phyloP scores from a whole-genome alignment of 2,329 filamentous ascomycete species.

The Exserohilum turcica region DNA sequence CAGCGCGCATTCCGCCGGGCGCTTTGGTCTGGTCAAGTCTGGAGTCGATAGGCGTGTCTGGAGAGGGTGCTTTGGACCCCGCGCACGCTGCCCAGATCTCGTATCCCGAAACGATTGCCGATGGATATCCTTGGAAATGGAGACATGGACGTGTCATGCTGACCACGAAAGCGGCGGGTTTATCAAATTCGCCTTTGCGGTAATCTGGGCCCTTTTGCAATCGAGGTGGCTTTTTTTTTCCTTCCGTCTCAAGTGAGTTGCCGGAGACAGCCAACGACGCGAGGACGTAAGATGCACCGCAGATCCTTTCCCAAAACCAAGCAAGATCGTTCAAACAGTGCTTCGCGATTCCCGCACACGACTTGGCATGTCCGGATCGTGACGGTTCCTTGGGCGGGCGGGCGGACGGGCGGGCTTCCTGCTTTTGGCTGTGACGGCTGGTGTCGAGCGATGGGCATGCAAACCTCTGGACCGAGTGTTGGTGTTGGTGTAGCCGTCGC shows the following conservation, averaged over 20 bases:
- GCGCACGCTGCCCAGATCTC: constrained; percentile 16
- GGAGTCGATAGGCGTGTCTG: constrained; percentile 21
- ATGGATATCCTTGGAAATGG: constrained; percentile 5
- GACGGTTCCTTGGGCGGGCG: constrained; percentile 4
- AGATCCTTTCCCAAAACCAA: constrained; percentile 26
- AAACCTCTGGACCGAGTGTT: not conserved
- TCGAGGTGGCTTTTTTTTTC: constrained; percentile 1
- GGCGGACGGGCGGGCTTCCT: too few species aligned
- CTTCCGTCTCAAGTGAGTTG: not conserved
- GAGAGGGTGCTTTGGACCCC: constrained; percentile 25
- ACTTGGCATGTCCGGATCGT: constrained; percentile 26
- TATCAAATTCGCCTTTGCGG: constrained; percentile 5
- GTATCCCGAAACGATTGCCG: constrained; percentile 11
- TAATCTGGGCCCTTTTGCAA: not conserved
- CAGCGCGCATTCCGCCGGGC: not conserved
- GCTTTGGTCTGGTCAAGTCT: constrained; percentile 19
- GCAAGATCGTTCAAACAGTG: constrained; percentile 9
- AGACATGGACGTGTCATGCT: constrained; percentile 13
- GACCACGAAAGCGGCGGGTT: constrained; percentile 2
- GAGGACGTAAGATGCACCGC: constrained; percentile 13
- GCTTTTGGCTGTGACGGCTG: not conserved
- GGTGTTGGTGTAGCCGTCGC: too few species aligned
- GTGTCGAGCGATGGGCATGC: not conserved
- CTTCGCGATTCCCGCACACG: constrained; percentile 24
- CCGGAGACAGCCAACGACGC: constrained; percentile 6